Base-by-base conservation (phyloP, 148 eudicot genomes). In the Linanthus parryae region DNA sequence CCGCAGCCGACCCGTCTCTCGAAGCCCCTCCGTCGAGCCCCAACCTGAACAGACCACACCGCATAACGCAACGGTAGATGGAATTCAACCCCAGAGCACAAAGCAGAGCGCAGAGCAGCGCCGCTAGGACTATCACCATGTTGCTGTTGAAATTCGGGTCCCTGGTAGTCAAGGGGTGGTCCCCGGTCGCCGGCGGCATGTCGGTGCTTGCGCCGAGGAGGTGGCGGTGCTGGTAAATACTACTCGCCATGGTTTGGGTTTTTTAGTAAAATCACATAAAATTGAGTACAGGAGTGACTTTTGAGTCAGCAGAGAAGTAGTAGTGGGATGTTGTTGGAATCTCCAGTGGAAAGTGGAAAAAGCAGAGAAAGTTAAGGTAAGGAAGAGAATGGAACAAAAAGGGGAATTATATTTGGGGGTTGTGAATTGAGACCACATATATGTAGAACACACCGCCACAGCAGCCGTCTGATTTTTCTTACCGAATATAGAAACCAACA, bases 71-170 rank as follows among this genome's bases (percentile, higher is more conserved):
- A 2, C 68, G 61, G 8, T 55, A 28, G n/a, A 63, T 30, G 1
- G 68, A 63, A 50, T 63, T 63, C 6, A 63, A 25, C 15, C 68
- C 68, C 1, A 63, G 56, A 8, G 61, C 61, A 19, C 61, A 63
- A 3, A 63, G 47, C 22, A 63, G 24, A 17, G 61, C 68, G 31
- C 68, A 63, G 7, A 63, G 68, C 43, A 63, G 33, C 0, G 61
- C 68, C 4, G 68, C 52, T 0, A 63, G 34, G 17, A 63, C 48
- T 33, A 63, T 56, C 16, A 63, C 61, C 68, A 63, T 63, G 44
- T 63, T 63, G 54, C 34, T 55, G 15, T 63, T 61, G 20, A 63
- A 63, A 19, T 44, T 63, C 2, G 52, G 20, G 33, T 63, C 67
- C 20, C 10, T 38, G 22, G 48, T 30, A 19, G 10, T n/a, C 29